Percentiles rank a stretch among this genome's conserved stretches.
Conservation (phyloP, 345 rosid species). For the Eucalyptus pumila region DNA sequence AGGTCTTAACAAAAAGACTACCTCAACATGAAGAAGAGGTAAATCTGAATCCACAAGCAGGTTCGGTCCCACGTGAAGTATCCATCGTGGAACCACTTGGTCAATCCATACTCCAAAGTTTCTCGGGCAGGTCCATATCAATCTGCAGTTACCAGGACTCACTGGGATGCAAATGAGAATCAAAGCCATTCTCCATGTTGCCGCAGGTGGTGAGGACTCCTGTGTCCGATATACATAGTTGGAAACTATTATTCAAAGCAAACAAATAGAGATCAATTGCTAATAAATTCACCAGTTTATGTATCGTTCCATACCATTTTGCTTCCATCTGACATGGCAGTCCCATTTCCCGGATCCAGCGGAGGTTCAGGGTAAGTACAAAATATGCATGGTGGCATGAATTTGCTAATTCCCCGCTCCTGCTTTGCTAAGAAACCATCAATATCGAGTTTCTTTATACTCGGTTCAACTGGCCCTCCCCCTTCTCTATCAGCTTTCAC, state of each 20-base stretch:
- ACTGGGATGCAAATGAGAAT: conserved; percentile 78
- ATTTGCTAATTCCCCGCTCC: conserved; percentile 44
- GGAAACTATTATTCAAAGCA: neutral
- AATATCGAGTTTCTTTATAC: conserved; percentile 27
- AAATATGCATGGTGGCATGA: conserved; percentile 61
- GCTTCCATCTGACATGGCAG: conserved; percentile 16
- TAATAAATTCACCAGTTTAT: neutral
- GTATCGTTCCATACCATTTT: conserved; percentile 13
- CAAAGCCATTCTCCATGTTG: conserved; percentile 21
- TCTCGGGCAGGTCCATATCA: conserved; percentile 74
- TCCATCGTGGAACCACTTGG: conserved; percentile 71
- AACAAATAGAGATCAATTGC: neutral
- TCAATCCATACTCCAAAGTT: conserved; percentile 58
- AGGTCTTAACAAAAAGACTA: neutral
- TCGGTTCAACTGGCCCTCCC: conserved; percentile 55
- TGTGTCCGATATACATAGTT: neutral
- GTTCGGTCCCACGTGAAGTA: conserved; percentile 70
- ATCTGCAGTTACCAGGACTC: conserved; percentile 79
- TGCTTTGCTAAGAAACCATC: conserved; percentile 49
- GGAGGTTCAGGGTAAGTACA: conserved; percentile 23
- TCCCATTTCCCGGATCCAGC: conserved; percentile 27
- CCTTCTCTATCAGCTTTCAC: conserved; percentile 85
- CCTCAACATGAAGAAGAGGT: conserved; percentile 83
- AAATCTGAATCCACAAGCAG: conserved; percentile 79
- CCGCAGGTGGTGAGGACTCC: neutral